phyloP scores from a whole-genome alignment of 1,284 basidiomycete genomes.

The Ceratobasidium sp. region DNA sequence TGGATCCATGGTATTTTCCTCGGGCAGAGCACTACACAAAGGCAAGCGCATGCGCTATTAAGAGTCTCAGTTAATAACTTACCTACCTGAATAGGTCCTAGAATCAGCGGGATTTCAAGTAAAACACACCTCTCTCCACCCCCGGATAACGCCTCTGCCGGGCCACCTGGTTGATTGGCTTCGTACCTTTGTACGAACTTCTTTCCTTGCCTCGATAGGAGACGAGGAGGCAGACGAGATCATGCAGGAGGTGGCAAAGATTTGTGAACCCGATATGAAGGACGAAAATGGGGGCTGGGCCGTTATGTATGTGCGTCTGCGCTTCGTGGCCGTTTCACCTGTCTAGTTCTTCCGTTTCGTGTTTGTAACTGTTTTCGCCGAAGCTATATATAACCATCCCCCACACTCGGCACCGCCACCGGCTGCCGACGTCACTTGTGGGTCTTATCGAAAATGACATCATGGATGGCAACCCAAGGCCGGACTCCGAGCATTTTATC shows the following conservation, averaged over 20 bases:
- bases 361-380: background rate
- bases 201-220: conserved; percentile 66
- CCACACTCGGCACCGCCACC: conserved; percentile 22
- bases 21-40: conserved; percentile 73
- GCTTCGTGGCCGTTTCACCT: conserved; percentile 62
- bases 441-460: conserved; percentile 17
- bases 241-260: conserved; percentile 74
- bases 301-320: conserved; percentile 78
- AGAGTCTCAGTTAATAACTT: conserved; percentile 3
- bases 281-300: conserved; percentile 73
- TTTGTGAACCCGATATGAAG: conserved; percentile 71
- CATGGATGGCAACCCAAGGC: conserved; percentile 3
- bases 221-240: conserved; percentile 70
- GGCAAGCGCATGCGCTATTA: conserved; percentile 59
- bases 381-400: background rate
- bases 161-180: conserved; percentile 79
- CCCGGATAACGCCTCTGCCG: conserved; percentile 76
- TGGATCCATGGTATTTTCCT: conserved; percentile 90
- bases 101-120: conserved; percentile 69
- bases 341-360: background rate
- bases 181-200: conserved; percentile 72
- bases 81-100: conserved; percentile 64
- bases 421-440: too few relatives aligned
- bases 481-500: conserved; percentile 27
- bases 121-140: conserved; percentile 69